These are phyloP conservation scores for Pascua sp. DNA, from an alignment of 1,284 basidiomycete genomes.

Conservation along the genomic window DNA sequence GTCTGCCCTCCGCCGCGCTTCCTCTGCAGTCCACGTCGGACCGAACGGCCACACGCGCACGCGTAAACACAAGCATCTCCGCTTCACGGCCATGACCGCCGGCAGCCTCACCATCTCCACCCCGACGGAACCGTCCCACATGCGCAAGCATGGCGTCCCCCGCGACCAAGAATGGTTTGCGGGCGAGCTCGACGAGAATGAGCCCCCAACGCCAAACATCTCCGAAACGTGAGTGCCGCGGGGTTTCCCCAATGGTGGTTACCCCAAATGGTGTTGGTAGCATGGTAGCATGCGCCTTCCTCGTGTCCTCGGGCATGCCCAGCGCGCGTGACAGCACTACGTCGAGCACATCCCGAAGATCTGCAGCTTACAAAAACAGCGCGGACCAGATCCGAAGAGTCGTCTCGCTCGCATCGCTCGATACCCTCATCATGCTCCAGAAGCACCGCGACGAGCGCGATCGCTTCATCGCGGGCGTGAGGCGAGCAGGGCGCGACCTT, in stretches of 20 bases:
- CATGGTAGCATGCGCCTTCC: not conserved
- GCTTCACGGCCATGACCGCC: conserved; percentile 9
- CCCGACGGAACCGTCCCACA: conserved; percentile 1
- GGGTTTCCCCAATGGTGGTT: too few species aligned
- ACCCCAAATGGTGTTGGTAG: too few species aligned
- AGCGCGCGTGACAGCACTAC: too few species aligned
- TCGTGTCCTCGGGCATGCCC: not conserved
- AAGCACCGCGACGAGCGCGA: conserved; percentile 32
- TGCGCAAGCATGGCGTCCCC: conserved; percentile 24
- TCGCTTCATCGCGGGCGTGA: conserved; percentile 32
- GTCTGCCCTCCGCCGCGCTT: conserved; percentile 2
- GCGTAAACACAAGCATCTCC: conserved; percentile 11
- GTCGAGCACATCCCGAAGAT: too few species aligned
- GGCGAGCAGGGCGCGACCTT: conserved; percentile 47
- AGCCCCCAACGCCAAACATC: conserved; percentile 48
- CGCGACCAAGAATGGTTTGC: conserved; percentile 30
- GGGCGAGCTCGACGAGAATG: conserved; percentile 15
- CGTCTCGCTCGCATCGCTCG: conserved; percentile 48
- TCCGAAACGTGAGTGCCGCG: conserved; percentile 40
- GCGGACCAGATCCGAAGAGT: conserved; percentile 49
- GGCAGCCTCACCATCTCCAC: not conserved
- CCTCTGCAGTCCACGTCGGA: conserved; percentile 1
- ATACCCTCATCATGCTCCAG: conserved; percentile 39
- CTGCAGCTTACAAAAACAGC: conserved; percentile 14
- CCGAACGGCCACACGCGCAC: not conserved